Percentiles rank a stretch among this genome's conserved stretches.
These are phyloP conservation scores for Ascochyta fabae DNA, from an alignment of 2,329 filamentous ascomycete genomes.

Conservation along the genomic window DNA sequence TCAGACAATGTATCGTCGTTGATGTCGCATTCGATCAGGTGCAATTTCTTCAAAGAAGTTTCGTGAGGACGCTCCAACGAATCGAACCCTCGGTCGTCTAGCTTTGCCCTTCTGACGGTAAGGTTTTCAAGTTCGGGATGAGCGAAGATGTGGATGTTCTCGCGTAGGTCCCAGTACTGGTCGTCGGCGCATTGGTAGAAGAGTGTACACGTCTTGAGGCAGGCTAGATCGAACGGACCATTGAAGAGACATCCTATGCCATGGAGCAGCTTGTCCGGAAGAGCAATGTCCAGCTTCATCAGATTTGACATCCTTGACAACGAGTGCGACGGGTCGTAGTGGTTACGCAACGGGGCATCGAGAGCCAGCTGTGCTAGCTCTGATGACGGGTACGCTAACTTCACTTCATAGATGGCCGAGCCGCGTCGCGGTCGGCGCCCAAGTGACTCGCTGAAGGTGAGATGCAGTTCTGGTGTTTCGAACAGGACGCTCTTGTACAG, in stretches of 20 bases:
- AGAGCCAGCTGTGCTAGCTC: conserved; percentile 40
- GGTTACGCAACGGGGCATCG: conserved; percentile 35
- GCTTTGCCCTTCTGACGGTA: conserved; percentile 37
- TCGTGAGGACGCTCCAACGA: conserved; percentile 40
- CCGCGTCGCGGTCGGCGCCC: conserved; percentile 40
- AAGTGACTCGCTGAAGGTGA: conserved; percentile 44
- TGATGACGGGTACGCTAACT: conserved; percentile 39
- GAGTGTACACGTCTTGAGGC: conserved; percentile 39
- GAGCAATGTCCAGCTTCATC: conserved; percentile 41
- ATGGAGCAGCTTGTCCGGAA: conserved; percentile 37
- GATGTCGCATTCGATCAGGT: conserved; percentile 43
- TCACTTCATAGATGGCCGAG: conserved; percentile 43
- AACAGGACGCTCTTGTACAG: conserved; percentile 43
- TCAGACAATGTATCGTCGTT: conserved; percentile 42
- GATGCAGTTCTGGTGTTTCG: conserved; percentile 40
- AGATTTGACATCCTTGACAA: conserved; percentile 44
- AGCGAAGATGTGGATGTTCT: conserved; percentile 46
- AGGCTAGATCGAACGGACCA: conserved; percentile 42
- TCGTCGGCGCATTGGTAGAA: conserved; percentile 44
- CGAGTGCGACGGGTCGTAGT: conserved; percentile 41
- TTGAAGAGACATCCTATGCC: conserved; percentile 44
- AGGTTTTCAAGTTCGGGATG: conserved; percentile 38
- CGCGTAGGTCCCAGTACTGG: conserved; percentile 42
- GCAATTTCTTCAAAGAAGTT: conserved; percentile 36
- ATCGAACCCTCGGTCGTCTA: conserved; percentile 42